phyloP scores from a whole-genome alignment of 2,329 filamentous ascomycete species.

The Penicillium palitans region DNA sequence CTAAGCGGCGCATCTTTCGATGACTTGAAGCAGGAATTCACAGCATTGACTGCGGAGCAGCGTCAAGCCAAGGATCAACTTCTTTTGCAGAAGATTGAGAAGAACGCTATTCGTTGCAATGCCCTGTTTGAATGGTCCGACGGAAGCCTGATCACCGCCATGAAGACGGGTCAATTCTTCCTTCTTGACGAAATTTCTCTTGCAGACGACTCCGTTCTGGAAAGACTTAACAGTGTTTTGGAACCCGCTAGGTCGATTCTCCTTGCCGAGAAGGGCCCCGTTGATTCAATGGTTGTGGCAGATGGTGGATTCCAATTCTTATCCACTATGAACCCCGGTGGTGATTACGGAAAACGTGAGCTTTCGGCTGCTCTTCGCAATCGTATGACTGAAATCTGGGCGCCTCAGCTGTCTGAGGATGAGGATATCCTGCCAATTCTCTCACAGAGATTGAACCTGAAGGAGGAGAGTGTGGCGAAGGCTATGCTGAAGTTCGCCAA shows the following conservation, averaged over 20 bases:
- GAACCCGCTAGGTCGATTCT: constrained; percentile 84
- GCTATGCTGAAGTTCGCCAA: constrained; percentile 82
- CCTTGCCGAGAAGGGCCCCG: constrained; percentile 87
- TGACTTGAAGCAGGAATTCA: constrained; percentile 61
- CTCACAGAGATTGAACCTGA: constrained; percentile 65
- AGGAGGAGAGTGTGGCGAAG: constrained; percentile 59
- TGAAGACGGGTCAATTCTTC: constrained; percentile 88
- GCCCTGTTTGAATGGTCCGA: constrained; percentile 96
- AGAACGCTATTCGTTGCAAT: constrained; percentile 65
- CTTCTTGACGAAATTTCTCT: constrained; percentile 96
- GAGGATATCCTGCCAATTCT: constrained; percentile 90
- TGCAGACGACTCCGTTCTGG: constrained; percentile 94
- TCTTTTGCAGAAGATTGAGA: constrained; percentile 46
- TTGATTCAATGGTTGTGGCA: constrained; percentile 77
- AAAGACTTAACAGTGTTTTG: constrained; percentile 93
- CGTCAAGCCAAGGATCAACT: constrained; percentile 51
- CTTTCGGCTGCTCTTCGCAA: constrained; percentile 92
- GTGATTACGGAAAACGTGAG: constrained; percentile 97
- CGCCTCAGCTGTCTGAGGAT: constrained; percentile 78
- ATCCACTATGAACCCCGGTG: constrained; percentile 98
- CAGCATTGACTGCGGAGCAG: constrained; percentile 50
- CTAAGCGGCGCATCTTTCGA: constrained; percentile 47
- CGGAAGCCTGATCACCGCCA: constrained; percentile 87
- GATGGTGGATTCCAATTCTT: constrained; percentile 86
- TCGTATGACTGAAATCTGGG: constrained; percentile 98